Base-by-base conservation (phyloP, 2,329 filamentous ascomycete genomes). In the Fusarium proliferatum region DNA sequence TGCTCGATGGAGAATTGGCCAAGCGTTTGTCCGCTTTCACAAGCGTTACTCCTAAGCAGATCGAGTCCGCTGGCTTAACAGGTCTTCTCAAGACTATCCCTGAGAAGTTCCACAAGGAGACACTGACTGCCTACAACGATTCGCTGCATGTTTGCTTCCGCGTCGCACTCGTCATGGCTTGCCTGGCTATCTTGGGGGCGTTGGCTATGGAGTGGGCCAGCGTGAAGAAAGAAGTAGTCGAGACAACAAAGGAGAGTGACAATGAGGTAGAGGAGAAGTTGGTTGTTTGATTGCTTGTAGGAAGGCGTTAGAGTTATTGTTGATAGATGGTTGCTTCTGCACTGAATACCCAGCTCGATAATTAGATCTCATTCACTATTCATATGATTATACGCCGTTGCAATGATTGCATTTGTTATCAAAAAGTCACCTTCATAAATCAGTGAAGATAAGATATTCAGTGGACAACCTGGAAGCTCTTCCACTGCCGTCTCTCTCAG, bases 61-160 rank as follows among this genome's bases (percentile, higher is more conserved):
- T 74, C 23, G 58, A 74, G 52, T 43, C 38, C 38, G 61, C 38
- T 42, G 68, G 66, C 33, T 56, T 67, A 19, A 67, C 61, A 16
- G 38, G 55, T 8, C 53, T 72, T 33, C 39, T 67, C 7, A 36
- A 51, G n/a, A 51, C 59, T 19, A 58, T 66, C 16, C 67, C 62
- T 11, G 28, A 45, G 4, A 51, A 51, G 30, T 53, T 70, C n/a
- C 67, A 61, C n/a, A 30, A 39, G 4, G 53, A 51, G 39, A 52
- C 74, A 12, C 51, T 79, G 26, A 30, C 63, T 15, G 88, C 87
- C 1, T 92, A 92, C 80, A 92, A 91, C 74, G 72, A 80, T 12
- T 85, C 89, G 0, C 75, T 92, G 15, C 84, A 83, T 39, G 6
- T 79, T 85, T 67, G 85, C 85, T 92, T 90, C 76, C 87, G 88